Evolutionary conservation across 176 grass and related monocot genomes (phyloP), one percentile per base, ranked within the genome.

Genomic region (Pontederia crassipes): DNA sequence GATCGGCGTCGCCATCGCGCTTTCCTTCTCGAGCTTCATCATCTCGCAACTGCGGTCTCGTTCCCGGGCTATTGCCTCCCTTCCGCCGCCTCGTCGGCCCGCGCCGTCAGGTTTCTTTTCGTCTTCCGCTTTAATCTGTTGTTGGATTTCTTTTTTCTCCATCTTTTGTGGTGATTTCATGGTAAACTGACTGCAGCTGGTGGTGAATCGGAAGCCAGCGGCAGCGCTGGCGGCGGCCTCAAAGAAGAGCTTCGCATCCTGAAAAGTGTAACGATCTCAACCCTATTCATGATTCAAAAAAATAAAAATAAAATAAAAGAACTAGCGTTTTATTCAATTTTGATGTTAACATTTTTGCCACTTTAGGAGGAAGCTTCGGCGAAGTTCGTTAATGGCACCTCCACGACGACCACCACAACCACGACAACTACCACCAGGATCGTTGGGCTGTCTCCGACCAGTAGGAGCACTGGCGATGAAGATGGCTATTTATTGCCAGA

Each of bases 331-430:
- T 40, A 4, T 48, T 28, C 57, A 46, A 2, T 45, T 58, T 69
- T 28, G 9, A 20, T 2, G 45, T 16, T 29, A 1, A 4, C 64
- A 60, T 20, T 62, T 18, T 47, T 8, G 40, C 72, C 71, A 63
- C 63, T 29, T 61, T 29, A 53, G 93, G 87, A 78, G 76, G 78
- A 80, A 48, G 70, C 81, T 58, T 57, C 51, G 35, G 61, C 78
- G n/a, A 90, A 90, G 73, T 88, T 72, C 28, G 66, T 76, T 54
- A 79, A 59, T 62, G 81, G 74, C 35, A 83, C 79, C 65, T 77
- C 82, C 29, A 90, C 73, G 17, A 86, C 73, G 59, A 83, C 55
- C 15, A 62, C 73, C 45, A 81, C 75, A 54, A 77, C 51, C 2
- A 76, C 66, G 4, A 82, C 57, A 6, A 78, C 89, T 3, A 77